phyloP scores from a whole-genome alignment of 371 early-diverging fungal genomes.

The Funneliformis caledonium region DNA sequence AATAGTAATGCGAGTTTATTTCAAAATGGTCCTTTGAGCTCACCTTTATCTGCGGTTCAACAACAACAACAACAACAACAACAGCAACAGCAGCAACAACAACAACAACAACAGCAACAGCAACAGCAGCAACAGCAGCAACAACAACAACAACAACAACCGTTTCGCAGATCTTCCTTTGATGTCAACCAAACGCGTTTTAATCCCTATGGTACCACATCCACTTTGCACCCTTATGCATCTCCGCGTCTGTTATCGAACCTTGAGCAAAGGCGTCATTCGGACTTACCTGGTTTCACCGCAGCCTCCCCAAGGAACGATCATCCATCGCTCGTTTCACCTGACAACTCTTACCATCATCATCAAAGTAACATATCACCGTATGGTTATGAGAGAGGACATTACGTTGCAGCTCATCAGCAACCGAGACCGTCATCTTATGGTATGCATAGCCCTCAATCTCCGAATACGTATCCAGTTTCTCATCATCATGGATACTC shows the following conservation, averaged over 20 bases:
- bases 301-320: background rate
- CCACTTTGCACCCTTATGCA: background rate
- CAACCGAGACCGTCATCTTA: background rate
- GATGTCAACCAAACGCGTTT: conserved; percentile 10
- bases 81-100: background rate
- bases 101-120: background rate
- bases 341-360: background rate
- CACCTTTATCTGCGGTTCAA: background rate
- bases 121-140: background rate
- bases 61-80: background rate
- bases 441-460: background rate
- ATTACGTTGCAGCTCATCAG: background rate
- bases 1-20: too few species aligned
- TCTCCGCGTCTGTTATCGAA: background rate
- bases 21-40: too few species aligned
- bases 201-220: background rate
- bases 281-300: conserved; percentile 10
- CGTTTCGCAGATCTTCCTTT: conserved; percentile 16
- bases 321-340: background rate
- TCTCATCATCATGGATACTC: conserved; percentile 11
- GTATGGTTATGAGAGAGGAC: background rate
- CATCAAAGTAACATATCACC: conserved; percentile 6
- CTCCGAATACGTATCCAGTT: background rate
- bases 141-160: background rate
- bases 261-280: conserved; percentile 29